Base-by-base conservation (phyloP, 1,284 basidiomycete species). In the Ceratobasidium theobromae region DNA sequence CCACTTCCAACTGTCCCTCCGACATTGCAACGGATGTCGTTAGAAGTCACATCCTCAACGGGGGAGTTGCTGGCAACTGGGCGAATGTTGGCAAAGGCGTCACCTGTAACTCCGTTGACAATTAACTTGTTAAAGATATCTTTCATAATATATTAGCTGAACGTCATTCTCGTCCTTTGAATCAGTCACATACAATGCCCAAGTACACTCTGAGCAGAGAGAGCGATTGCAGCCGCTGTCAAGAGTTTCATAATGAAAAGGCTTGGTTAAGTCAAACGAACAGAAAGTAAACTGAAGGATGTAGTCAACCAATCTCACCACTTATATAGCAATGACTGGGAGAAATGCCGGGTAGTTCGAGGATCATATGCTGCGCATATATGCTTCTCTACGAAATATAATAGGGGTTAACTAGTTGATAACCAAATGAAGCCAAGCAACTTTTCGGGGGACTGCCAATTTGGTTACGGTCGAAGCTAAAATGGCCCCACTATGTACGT, bases 11-110 rank as follows among this genome's bases (percentile, higher is more conserved):
- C 77, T 25, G 78, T 74, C 21, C 81, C 81, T 66, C 79, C 79
- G 65, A 82, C 81, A 69, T 82, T 82, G 75, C 66, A 69, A 21
- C 62, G 53, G 5, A 82, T 48, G 69, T 82, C 81, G 2, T 71
- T 80, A 25, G 79, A 80, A 25, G 79, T 81, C 9, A 83, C 80
- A 54, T 81, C 80, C 32, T 79, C 81, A 51, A 83, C 81, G 11
- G 81, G 81, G 70, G 80, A 81, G 75, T 83, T 83, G 74, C 72
- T 81, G 14, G 81, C 79, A 18, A 79, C 76, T 16, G 81, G 71
- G 64, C 81, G 79, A 58, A 82, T 73, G 71, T 64, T 53, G 8
- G 25, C 25, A 23, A 43, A 53, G 3, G 46, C 60, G 11, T 75
- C 77, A 28, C 70, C 77, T 72, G 81, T 80, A 46, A 74, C 72